Base-by-base conservation (phyloP, 2,329 filamentous ascomycete genomes). In the Fusarium continuum region DNA sequence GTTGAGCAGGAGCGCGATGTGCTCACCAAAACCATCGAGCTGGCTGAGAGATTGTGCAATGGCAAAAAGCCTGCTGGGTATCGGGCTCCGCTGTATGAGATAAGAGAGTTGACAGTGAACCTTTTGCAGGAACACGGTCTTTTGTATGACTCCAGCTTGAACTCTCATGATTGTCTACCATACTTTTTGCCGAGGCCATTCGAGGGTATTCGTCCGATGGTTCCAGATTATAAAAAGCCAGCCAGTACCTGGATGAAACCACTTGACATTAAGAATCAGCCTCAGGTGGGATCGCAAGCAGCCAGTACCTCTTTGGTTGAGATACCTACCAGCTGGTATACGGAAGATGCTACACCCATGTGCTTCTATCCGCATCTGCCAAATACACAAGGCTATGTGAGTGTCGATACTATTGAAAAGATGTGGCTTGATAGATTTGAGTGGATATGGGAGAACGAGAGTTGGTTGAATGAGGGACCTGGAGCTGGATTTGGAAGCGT, bases 201-300 rank as follows among this genome's bases (percentile, higher is more conserved):
- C 36, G 23, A 22, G n/a, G 36, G 36, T 4, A 23, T 23, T 14
- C 11, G 22, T 0, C 47, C 47, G 5, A 13, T 22, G 0, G 32
- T 50, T 17, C 47, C 47, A 0, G 28, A 50, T 3, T 50, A 50
- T 2, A 1, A 2, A 2, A 20, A 35, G 14, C 38, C 38, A 1
- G 47, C 38, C 1, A 34, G 38, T 3, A 28, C 47, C 0, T 50
- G 47, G 47, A 50, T 50, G 47, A 50, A 28, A 1, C 47, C 47
- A 8, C 31, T 39, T 25, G 14, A 0, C 9, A 0, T 14, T 17
- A 1, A 6, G 0, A 22, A 29, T 11, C 25, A 48, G 3, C 20
- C 26, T 0, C 6, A 34, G 16, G 9, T 10, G 4, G 36, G 46
- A 0, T 17, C 47, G 0, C 13, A 10, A 5, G 16, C 23, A 0